Base-by-base conservation (phyloP, 1,284 basidiomycete genomes). In the Cryptococcus sp. region DNA sequence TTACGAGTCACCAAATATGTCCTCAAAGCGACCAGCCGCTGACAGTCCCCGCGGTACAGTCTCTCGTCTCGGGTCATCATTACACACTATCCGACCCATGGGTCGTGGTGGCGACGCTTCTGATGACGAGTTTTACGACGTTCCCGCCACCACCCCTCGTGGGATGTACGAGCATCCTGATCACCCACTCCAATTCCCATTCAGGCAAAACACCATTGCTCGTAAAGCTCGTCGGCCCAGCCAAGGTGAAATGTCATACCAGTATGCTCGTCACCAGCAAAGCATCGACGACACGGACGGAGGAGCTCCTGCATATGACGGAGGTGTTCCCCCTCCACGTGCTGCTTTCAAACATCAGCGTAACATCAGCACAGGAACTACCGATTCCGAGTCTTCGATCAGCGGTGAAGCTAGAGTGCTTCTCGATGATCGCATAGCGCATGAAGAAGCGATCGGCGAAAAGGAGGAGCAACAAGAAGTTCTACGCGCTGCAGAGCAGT, bases 391-490 rank as follows among this genome's bases (percentile, higher is more conserved):
- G 1, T 51, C 50, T 1, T 52, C 53, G 16, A 45, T 60, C 25
- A 58, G 51, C 19, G 53, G 48, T n/a, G 55, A 47, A 5, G 60
- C 57, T 10, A 42, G 59, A 20, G 48, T 46, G 16, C 40, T 65
- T 20, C 22, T 71, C 23, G 54, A 53, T 69, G 80, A 57, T 69
- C 77, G 53, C 71, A 74, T 58, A 67, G 79, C 42, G 71, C 78
- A 56, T 27, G 72, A 80, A 39, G 76, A 77, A 13, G 72, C 71
- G 19, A 57, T 74, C 0, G 65, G 74, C 1, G 80, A 82, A 41
- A 85, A 86, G 58, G 86, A 89, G 61, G 84, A 70, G 45, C 47
- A 47, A 17, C 66, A 62, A 20, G 72, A 76, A 39, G 81, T 82
- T 27, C 52, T 66, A 22, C 55, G 59, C 20, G 59, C 64, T 1